Base-by-base conservation (phyloP, 495 filamentous ascomycete genomes). In the Halenospora varia region DNA sequence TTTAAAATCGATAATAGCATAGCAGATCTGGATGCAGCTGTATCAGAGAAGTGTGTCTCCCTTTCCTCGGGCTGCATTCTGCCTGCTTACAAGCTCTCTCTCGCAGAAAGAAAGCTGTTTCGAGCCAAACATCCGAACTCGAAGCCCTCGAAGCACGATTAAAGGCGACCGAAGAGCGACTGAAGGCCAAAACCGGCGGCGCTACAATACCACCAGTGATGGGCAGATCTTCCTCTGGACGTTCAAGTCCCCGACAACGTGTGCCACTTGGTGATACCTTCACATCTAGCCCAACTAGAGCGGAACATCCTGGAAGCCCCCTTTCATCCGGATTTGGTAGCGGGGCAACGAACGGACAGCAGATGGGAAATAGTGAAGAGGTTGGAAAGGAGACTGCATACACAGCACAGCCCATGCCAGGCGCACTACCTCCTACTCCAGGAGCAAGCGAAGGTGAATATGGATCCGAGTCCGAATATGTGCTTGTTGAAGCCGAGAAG, bases 1-100 rank as follows among this genome's bases (percentile, higher is more conserved):
- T 97, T 97, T 71, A 81, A 85, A 62, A 84, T 94, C 63, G 88
- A 96, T 62, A 88, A 86, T 66, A 84, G 83, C 62, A 73, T 96
- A 57, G 84, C 88, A 63, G 81, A 89, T 57, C 79, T 97, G 20
- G 82, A 87, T 55, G 80, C 87, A 64, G 83, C 85, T 54, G 83
- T 96, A 44, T 85, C 95, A 68, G 84, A 90, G 70, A 93, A 92
- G 92, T 97, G 79, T 68, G 86, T 76, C 51, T 56, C 29, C 69
- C 41, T 17, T 9, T 22, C 56, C 15, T 20, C 20, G 20, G 11
- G 2, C 48, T 4, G 18, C 62, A 29, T 25, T 2, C 45, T 54
- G 48, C 65, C 68, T n/a, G n/a, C 35, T 68, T 56, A 18, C 22
- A 11, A n/a, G 45, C 61, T 74, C 67, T 73, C 10, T 3, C 24